Evolutionary conservation across 768 basidiomycete genomes (phyloP).

Genomic region (Serendipita indica): DNA sequence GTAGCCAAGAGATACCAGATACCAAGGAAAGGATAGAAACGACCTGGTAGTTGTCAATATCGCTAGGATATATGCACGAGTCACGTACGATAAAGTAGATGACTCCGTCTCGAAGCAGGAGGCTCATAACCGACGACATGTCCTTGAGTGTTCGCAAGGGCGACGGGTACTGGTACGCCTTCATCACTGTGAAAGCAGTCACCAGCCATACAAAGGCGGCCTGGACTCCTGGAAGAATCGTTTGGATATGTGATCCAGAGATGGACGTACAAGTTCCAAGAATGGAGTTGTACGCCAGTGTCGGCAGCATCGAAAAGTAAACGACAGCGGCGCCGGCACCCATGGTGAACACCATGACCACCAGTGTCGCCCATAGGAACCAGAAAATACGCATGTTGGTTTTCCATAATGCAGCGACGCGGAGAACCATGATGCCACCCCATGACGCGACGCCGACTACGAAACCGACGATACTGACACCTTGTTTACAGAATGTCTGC

Average conservation of each 20-base stretch:
- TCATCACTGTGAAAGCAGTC: neutral
- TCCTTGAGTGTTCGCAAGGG: neutral
- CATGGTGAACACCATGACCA: neutral
- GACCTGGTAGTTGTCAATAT: neutral
- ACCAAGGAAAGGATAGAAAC: neutral
- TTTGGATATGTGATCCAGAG: neutral
- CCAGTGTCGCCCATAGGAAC: neutral
- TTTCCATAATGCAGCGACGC: neutral
- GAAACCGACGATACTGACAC: neutral
- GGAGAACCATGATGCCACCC: conserved; percentile 5
- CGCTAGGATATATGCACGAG: neutral
- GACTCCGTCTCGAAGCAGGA: neutral
- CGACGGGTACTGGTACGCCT: conserved; percentile 4
- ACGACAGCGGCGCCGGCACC: neutral
- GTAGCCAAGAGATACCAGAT: neutral
- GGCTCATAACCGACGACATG: neutral
- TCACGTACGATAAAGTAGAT: neutral
- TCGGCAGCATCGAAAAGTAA: neutral
- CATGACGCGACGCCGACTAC: conserved; percentile 1
- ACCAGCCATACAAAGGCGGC: neutral
- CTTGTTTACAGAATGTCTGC: neutral
- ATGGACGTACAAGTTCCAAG: neutral
- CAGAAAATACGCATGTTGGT: neutral
- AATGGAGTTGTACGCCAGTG: neutral
- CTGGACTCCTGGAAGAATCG: neutral